Base-by-base conservation (phyloP, 306 rosid genomes). In the Glycine soja region DNA sequence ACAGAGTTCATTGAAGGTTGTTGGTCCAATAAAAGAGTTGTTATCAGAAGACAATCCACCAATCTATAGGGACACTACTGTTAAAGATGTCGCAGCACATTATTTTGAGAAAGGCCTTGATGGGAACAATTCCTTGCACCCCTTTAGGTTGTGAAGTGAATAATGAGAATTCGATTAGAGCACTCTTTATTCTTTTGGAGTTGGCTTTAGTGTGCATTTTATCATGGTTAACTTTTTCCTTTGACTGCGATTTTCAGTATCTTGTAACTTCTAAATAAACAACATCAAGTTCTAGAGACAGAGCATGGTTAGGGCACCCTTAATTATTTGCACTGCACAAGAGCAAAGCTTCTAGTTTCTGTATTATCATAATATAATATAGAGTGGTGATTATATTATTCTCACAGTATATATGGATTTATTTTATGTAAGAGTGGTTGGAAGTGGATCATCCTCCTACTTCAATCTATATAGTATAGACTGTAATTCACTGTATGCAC, bases 1-100 rank as follows among this genome's bases (percentile, higher is more conserved):
- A 62, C 68, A 52, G 58, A 46, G 5, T n/a, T 0, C 59, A 30
- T 69, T 77, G 0, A 81, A 19, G 70, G 13, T 43, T 13, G 79
- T 77, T 63, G 89, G 88, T 68, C 92, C 91, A 3, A 87, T 91
- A n/a, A 78, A 89, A 46, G 90, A 89, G 50, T 50, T 89, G 54
- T n/a, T 83, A 74, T 87, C 87, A 2, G 88, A 87, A 72, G 76
- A 87, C 15, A 79, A 86, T 30, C 88, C 88, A 14, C 83, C 87
- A 7, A 58, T 64, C 7, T 91, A 87, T 16, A 76, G 73, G 78
- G 88, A 76, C 8, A 54, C 56, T 7, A 83, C 82, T 0, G 2
- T 75, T 4, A 63, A 46, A 30, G 90, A 86, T 0, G 85, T 68
- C 52, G 5, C 47, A 10, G 5, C 38, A 16, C 61, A 69, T 32